Base-by-base conservation (phyloP, 2,329 filamentous ascomycete genomes). In the Clonostachys sp. region DNA sequence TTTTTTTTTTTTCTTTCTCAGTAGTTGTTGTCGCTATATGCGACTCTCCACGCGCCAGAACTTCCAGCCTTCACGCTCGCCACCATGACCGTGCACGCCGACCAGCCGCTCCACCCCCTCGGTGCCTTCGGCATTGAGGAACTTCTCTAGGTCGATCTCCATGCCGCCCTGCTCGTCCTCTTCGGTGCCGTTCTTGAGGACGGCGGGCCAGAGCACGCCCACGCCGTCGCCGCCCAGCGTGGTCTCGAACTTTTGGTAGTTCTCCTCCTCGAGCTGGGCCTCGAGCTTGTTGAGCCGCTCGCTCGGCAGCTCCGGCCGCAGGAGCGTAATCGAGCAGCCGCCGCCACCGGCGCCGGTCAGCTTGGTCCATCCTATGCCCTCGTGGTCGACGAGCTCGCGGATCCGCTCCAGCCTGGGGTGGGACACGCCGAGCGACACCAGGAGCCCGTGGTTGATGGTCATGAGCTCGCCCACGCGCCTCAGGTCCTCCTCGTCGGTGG, bases 311-410 rank as follows among this genome's bases (percentile, higher is more conserved):
- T 80, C 81, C 0, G 89, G 87, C 53, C 86, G 87, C 44, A 99
- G 74, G 5, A 99, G 73, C 0, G 92, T 95, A 56, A 99, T 97
- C 4, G 91, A 92, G 66, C 95, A 97, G 4, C 94, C 94, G 48
- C 94, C 95, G 12, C 94, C 95, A 18, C 94, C 94, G 2, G 94
- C 94, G 34, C 94, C 94, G 0, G 94, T 99, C 48, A 99, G 78
- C 66, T 99, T 99, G 12, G 94, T 96, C 91, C 91, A 99, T 33
- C 94, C 94, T 48, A 96, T 87, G 39, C 86, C 87, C 48, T 90
- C 81, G 57, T 94, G 84, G 55, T 99, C 92, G 44, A 95, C 87
- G 24, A 99, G 74, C 68, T 96, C 92, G 52, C 94, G 84, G 56
- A 99, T 84, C 34, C 92, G 83, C 69, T 99, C 94, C 24, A 99